Conservation (phyloP, 2,329 filamentous ascomycete species). For the Diaporthe aspalathi region DNA sequence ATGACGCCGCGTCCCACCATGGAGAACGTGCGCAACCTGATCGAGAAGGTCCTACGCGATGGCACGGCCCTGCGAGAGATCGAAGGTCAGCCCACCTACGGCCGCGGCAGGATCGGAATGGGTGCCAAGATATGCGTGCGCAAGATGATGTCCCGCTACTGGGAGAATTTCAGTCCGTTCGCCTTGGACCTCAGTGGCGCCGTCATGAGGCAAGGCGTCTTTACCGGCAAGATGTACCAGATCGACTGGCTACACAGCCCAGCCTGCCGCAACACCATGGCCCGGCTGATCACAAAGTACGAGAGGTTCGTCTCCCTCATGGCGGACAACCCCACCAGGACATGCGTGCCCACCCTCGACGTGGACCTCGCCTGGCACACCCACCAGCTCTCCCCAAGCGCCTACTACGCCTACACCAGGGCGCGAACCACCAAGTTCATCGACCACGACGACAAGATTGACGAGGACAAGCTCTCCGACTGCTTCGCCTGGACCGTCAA, state of each 20-base stretch:
- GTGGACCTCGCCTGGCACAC: slow-evolving; percentile 85
- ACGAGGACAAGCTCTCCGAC: slow-evolving; percentile 71
- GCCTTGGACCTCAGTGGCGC: slow-evolving; percentile 74
- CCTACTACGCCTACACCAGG: slow-evolving; percentile 71
- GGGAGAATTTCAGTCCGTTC: slow-evolving; percentile 74
- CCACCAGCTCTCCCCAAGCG: slow-evolving; percentile 74
- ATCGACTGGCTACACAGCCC: slow-evolving; percentile 85
- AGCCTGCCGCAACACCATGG: slow-evolving; percentile 70
- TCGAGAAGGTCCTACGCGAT: slow-evolving; percentile 60
- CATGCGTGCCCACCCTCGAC: slow-evolving; percentile 78
- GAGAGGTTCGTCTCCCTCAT: slow-evolving; percentile 72
- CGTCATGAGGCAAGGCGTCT: slow-evolving; percentile 73
- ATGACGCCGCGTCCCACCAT: slow-evolving; percentile 56
- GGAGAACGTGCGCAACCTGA: slow-evolving; percentile 59
- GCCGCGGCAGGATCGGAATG: slow-evolving; percentile 40
- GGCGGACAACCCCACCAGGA: slow-evolving; percentile 53
- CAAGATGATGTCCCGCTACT: slow-evolving; percentile 78
- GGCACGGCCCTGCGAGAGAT: slow-evolving; percentile 53
- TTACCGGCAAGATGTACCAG: slow-evolving; percentile 77
- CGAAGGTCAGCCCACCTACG: slow-evolving; percentile 46
- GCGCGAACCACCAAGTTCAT: slow-evolving; percentile 67
- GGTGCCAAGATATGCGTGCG: slow-evolving; percentile 61
- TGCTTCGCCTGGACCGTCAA: slow-evolving; percentile 80
- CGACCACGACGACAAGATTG: slow-evolving; percentile 87
- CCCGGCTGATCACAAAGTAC: slow-evolving; percentile 73